Conservation (phyloP, 805 yeast genomes). For the Aciculoconidium aculeatum region DNA sequence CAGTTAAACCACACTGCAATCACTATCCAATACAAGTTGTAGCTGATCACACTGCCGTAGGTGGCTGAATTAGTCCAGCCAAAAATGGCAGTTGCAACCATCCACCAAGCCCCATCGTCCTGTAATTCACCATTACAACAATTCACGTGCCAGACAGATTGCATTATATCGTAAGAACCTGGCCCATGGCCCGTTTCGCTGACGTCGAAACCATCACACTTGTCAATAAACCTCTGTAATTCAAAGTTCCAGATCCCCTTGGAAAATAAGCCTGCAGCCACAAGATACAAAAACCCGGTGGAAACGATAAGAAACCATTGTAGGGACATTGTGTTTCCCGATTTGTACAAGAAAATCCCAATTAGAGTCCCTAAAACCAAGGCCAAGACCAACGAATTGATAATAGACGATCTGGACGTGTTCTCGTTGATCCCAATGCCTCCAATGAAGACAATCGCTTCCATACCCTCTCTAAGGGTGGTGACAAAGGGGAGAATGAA, state of each 20-base stretch:
- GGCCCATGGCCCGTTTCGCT: slow-evolving; percentile 90
- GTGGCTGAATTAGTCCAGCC: slow-evolving; percentile 97
- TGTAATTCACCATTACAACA: slow-evolving; percentile 76
- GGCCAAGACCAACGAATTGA: slow-evolving; percentile 59
- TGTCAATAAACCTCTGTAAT: slow-evolving; percentile 64
- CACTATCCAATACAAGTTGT: slow-evolving; percentile 63
- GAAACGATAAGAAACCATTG: slow-evolving; percentile 69
- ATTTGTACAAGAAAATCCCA: slow-evolving; percentile 64
- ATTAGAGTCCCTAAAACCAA: slow-evolving; percentile 52
- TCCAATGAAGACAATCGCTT: slow-evolving; percentile 87
- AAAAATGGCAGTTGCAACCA: slow-evolving; percentile 79
- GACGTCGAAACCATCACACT: slow-evolving; percentile 78
- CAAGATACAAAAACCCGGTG: slow-evolving; percentile 75
- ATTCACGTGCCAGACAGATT: slow-evolving; percentile 89
- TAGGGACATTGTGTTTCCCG: slow-evolving; percentile 74
- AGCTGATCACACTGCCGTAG: slow-evolving; percentile 75
- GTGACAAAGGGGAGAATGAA: slow-evolving; percentile 80
- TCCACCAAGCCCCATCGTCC: slow-evolving; percentile 81
- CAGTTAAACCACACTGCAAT: slow-evolving; percentile 41
- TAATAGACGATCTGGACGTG: slow-evolving; percentile 35
- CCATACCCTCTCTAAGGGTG: slow-evolving; percentile 82
- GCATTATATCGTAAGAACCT: slow-evolving; percentile 78
- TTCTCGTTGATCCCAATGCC: slow-evolving; percentile 56
- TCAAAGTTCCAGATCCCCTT: slow-evolving; percentile 91
- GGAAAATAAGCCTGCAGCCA: slow-evolving; percentile 82